Conservation (phyloP, 495 filamentous ascomycete species). For the Penicillium paxilli region DNA sequence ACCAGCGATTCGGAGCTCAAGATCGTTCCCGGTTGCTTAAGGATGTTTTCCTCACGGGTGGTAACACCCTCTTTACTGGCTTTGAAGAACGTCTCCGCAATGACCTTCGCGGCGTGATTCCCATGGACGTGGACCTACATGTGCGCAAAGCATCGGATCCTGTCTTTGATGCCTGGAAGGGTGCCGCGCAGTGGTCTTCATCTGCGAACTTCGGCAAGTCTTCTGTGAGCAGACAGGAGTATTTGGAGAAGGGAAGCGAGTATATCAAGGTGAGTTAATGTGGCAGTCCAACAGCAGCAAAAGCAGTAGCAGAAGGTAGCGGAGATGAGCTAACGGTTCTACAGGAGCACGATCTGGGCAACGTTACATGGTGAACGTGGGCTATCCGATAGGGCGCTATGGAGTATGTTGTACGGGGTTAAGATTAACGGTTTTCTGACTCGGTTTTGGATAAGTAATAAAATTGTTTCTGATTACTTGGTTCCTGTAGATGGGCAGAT, state of each 20-base stretch:
- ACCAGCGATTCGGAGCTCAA: constrained; percentile 64
- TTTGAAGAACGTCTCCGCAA: constrained; percentile 81
- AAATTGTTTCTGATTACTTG: too few species aligned
- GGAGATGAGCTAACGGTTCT: constrained; percentile 1
- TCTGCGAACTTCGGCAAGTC: constrained; percentile 32
- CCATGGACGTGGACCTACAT: constrained; percentile 60
- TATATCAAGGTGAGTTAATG: constrained; percentile 69
- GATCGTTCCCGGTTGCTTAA: constrained; percentile 66
- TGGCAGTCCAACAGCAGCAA: too few species aligned
- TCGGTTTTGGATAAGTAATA: too few species aligned
- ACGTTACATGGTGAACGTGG: constrained; percentile 46
- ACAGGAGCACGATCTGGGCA: constrained; percentile 81
- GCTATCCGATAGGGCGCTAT: constrained; percentile 21
- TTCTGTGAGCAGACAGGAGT: constrained; percentile 71
- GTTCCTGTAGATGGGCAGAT: not conserved
- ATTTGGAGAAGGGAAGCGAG: constrained; percentile 79
- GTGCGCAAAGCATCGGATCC: constrained; percentile 73
- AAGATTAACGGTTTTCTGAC: not conserved
- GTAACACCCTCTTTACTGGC: constrained; percentile 81
- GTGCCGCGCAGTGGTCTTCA: constrained; percentile 78
- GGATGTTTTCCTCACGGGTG: constrained; percentile 92
- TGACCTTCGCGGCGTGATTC: constrained; percentile 71
- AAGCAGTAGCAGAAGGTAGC: not conserved
- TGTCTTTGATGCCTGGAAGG: constrained; percentile 86
- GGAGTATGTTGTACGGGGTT: constrained; percentile 22